phyloP scores from a whole-genome alignment of 2,329 filamentous ascomycete species.

The Cladosporium phlei region DNA sequence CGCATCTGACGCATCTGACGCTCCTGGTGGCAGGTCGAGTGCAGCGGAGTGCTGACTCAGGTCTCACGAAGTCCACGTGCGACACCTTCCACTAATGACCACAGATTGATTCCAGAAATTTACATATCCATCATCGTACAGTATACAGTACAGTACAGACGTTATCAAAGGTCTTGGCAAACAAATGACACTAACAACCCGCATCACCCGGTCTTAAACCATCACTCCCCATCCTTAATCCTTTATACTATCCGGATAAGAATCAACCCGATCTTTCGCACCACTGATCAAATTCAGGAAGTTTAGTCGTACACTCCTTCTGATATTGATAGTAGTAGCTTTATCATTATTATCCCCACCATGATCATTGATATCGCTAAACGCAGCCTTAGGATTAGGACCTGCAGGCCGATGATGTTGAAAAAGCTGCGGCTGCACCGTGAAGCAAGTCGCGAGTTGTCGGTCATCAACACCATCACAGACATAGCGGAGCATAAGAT shows the following conservation, averaged over 20 bases:
- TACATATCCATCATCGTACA: too few relatives aligned
- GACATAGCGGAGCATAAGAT: constrained; percentile 30
- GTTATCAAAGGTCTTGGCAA: too few relatives aligned
- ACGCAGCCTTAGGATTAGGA: constrained; percentile 23
- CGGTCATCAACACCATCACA: constrained; percentile 29
- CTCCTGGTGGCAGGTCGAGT: too few relatives aligned
- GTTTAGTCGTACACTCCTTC: constrained; percentile 42
- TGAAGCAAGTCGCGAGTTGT: constrained; percentile 37
- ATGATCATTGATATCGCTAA: constrained; percentile 38
- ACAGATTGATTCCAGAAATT: too few relatives aligned
- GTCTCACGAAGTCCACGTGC: too few relatives aligned
- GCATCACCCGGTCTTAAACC: too few relatives aligned
- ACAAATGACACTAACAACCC: too few relatives aligned
- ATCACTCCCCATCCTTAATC: too few relatives aligned
- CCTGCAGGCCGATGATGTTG: constrained; percentile 44
- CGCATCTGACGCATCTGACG: too few relatives aligned
- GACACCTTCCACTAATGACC: too few relatives aligned
- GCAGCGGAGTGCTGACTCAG: too few relatives aligned
- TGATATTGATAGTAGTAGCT: constrained; percentile 33
- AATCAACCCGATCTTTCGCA: constrained; percentile 28
- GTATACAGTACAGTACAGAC: too few relatives aligned
- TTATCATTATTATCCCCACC: constrained; percentile 29
- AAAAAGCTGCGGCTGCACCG: constrained; percentile 43
- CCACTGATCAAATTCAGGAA: constrained; percentile 37
- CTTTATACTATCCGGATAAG: constrained; percentile 3